Conservation (phyloP, 129 eudicot species). For the Pulicaria dysenterica region DNA sequence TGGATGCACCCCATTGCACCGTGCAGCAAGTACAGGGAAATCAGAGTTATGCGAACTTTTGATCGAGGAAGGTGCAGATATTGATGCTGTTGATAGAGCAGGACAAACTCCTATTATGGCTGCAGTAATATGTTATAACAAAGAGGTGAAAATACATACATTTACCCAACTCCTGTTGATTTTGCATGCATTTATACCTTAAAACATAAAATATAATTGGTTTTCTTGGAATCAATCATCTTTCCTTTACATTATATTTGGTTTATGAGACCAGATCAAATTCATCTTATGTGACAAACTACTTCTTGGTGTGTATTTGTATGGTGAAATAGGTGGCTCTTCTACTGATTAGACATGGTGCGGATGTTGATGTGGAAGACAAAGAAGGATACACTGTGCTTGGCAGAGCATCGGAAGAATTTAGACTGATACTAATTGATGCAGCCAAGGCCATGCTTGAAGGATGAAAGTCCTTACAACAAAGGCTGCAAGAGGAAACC, state of each 20-base stretch:
- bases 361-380: slow-evolving; percentile 85
- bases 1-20: slow-evolving; percentile 97
- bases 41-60: slow-evolving; percentile 71
- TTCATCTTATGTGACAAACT: too few species aligned
- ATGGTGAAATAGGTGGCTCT: slow-evolving; percentile 67
- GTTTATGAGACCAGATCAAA: background rate
- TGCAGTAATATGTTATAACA: slow-evolving; percentile 74
- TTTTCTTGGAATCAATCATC: background rate
- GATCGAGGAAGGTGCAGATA: slow-evolving; percentile 96
- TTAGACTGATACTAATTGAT: slow-evolving; percentile 63
- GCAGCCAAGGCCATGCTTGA: slow-evolving; percentile 95
- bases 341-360: slow-evolving; percentile 89
- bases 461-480: slow-evolving; percentile 44
- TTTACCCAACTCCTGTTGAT: background rate
- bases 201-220: background rate
- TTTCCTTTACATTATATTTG: background rate
- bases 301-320: too few species aligned
- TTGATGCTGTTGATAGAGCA: slow-evolving; percentile 84
- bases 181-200: slow-evolving; percentile 2
- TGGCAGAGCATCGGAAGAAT: slow-evolving; percentile 74
- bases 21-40: slow-evolving; percentile 97
- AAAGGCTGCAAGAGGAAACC: slow-evolving; percentile 16
- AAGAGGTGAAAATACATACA: slow-evolving; percentile 53
- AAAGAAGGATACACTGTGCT: slow-evolving; percentile 95
- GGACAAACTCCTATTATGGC: slow-evolving; percentile 90